A percentile compares a stretch with the other conserved stretches of the same genome.
Conservation (phyloP, 148 eudicot genomes). For the Amaranthus hypochondriacus region DNA sequence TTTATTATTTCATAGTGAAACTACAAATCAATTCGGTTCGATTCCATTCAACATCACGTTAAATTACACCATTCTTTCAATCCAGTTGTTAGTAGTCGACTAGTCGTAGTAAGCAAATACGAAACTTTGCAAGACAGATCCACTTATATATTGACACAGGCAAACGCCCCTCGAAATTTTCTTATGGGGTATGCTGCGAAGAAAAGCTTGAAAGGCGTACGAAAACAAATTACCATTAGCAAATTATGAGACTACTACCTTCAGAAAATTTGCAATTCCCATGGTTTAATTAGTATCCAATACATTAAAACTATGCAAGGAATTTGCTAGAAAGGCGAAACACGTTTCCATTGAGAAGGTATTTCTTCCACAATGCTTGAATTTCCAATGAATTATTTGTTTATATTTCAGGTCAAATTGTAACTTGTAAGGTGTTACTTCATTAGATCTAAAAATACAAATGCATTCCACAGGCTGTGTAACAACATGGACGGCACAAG, state of each 20-base stretch:
- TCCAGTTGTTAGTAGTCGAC: no score
- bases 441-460: constrained; percentile 81
- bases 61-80: no score
- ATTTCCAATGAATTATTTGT: constrained; percentile 22
- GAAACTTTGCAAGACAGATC: no score
- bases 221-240: no score
- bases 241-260: neutral
- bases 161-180: no score
- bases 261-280: neutral
- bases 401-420: constrained; percentile 12
- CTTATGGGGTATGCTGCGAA: no score
- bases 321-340: constrained; percentile 10
- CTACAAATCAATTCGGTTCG: no score
- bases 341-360: neutral
- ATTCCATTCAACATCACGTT: no score
- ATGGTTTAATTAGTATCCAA: neutral
- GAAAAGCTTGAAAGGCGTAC: no score
- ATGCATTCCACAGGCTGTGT: constrained; percentile 89
- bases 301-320: neutral
- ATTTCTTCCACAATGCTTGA: constrained; percentile 12
- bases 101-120: no score
- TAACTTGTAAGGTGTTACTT: constrained; percentile 32
- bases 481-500: constrained; percentile 68
- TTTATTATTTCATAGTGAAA: no score
- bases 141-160: no score